Percentiles rank a stretch among this genome's conserved stretches.
Conservation (phyloP, 192 early-diverging fungal genomes). For the Linnemannia exigua region DNA sequence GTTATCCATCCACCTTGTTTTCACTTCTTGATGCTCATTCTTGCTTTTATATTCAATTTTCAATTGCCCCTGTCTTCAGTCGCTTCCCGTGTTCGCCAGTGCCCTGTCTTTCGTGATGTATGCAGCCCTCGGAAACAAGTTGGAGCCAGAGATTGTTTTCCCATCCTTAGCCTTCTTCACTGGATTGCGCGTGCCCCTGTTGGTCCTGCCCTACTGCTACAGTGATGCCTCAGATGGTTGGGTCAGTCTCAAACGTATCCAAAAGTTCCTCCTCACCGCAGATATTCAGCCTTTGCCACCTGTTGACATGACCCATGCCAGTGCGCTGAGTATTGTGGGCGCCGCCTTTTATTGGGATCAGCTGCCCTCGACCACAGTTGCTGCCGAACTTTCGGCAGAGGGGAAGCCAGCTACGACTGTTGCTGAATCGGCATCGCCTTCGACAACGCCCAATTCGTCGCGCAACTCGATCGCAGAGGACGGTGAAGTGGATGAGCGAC, state of each 20-base stretch:
- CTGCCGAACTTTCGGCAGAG: neutral
- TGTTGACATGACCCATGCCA: conserved; percentile 50
- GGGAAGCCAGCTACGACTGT: neutral
- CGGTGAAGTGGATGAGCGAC: conserved; percentile 14
- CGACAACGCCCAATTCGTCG: neutral
- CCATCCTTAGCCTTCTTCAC: conserved; percentile 65
- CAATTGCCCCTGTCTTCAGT: conserved; percentile 25
- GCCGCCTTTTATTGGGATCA: conserved; percentile 78
- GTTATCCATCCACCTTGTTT: neutral
- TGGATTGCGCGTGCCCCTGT: conserved; percentile 61
- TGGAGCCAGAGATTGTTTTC: conserved; percentile 56
- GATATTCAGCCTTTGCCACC: conserved; percentile 67
- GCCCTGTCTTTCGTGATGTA: conserved; percentile 59
- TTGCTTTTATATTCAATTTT: neutral
- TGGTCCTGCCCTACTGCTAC: conserved; percentile 58
- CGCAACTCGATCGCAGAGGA: neutral
- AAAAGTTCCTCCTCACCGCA: conserved; percentile 62
- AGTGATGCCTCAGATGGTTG: conserved; percentile 51
- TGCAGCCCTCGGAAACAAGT: conserved; percentile 53
- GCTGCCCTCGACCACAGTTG: conserved; percentile 25
- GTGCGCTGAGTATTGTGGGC: conserved; percentile 69
- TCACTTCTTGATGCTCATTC: neutral
- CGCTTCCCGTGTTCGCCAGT: conserved; percentile 59
- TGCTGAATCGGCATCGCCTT: conserved; percentile 12
- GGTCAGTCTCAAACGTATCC: conserved; percentile 59